Conservation (phyloP, 495 filamentous ascomycete species). For the Hypomontagnella monticulosa region DNA sequence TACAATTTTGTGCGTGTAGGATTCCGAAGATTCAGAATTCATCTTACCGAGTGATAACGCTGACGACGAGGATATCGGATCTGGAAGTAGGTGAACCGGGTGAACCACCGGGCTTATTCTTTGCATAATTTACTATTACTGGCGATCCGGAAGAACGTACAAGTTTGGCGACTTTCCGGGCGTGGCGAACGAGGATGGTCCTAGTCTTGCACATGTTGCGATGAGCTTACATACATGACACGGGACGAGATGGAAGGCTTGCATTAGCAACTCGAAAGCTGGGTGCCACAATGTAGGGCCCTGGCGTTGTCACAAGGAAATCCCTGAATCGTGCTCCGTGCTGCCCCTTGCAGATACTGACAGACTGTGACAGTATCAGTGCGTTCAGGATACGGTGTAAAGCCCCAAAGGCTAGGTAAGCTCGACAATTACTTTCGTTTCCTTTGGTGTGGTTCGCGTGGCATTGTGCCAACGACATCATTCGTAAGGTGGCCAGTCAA, state of each 20-base stretch:
- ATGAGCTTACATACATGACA: conserved; percentile 2
- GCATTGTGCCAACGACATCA: conserved; percentile 22
- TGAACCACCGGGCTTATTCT: conserved; percentile 11
- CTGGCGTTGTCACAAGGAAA: conserved; percentile 20
- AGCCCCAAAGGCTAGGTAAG: conserved; percentile 11
- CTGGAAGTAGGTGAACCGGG: conserved; percentile 27
- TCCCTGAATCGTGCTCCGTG: conserved; percentile 22
- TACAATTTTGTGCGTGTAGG: conserved; percentile 3
- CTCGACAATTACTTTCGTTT: conserved; percentile 3
- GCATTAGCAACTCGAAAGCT: conserved; percentile 18
- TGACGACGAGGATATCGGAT: conserved; percentile 27
- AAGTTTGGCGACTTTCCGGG: conserved; percentile 21
- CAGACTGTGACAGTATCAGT: conserved; percentile 19
- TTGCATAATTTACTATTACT: conserved; percentile 25
- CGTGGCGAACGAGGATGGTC: conserved; percentile 28
- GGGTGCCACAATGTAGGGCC: not conserved
- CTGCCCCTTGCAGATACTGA: conserved; percentile 11
- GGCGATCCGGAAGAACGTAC: conserved; percentile 30
- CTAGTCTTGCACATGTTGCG: conserved; percentile 10
- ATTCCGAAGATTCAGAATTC: not conserved
- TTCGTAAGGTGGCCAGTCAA: conserved; percentile 30
- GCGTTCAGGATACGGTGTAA: conserved; percentile 34
- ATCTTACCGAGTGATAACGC: conserved; percentile 11
- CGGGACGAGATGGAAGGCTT: conserved; percentile 18
- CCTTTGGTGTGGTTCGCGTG: conserved; percentile 38